These are phyloP conservation scores for Stephania cephalantha DNA, from an alignment of 164 flowering plant genomes.

Conservation along the genomic window DNA sequence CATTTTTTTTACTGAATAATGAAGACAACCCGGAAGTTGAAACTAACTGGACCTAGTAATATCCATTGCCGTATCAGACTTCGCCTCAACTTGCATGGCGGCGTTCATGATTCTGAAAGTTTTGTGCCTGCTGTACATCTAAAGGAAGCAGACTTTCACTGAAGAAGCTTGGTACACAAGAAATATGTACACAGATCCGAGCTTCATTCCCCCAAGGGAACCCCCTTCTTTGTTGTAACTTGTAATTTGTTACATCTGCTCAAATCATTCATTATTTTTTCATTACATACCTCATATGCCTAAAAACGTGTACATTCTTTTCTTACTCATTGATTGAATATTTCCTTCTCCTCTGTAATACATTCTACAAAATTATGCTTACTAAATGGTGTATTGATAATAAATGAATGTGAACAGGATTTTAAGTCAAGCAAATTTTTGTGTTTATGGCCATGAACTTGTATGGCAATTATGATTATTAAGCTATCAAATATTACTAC, in stretches of 20 bases:
- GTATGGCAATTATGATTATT: no score
- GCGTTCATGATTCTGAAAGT: not conserved
- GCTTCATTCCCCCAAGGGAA: not conserved
- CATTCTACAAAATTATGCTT: not conserved
- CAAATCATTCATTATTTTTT: not conserved
- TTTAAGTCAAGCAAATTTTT: not conserved
- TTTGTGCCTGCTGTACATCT: not conserved
- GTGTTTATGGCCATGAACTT: not conserved
- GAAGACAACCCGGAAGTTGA: not conserved
- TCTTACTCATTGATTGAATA: not conserved
- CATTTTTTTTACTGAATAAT: not conserved
- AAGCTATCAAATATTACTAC: no score
- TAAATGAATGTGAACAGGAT: not conserved
- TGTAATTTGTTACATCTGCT: not conserved
- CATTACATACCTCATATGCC: not conserved
- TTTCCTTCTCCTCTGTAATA: not conserved
- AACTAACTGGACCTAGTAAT: not conserved
- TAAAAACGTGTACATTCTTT: slow-evolving; percentile 1
- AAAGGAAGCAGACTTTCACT: not conserved
- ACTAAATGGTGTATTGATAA: not conserved
- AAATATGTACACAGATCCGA: not conserved
- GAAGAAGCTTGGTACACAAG: not conserved
- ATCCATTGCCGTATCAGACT: not conserved
- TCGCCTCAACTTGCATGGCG: not conserved
- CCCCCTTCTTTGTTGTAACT: not conserved